phyloP scores from a whole-genome alignment of 129 eudicot genomes.

The Helianthus annuus region DNA sequence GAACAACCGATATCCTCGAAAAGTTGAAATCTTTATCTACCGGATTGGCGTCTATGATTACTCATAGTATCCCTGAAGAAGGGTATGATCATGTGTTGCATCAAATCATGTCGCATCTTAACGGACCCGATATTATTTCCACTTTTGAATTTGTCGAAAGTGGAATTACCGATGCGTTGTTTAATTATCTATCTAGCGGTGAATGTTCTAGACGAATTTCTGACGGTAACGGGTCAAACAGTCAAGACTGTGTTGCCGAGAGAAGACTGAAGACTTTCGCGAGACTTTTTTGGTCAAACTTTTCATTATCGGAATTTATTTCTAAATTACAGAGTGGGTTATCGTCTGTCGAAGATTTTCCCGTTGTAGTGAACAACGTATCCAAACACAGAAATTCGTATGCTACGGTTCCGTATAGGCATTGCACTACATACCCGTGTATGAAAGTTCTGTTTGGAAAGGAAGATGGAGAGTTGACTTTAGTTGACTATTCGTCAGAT shows the following conservation, averaged over 20 bases:
- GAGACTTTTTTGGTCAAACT: conserved; percentile 31
- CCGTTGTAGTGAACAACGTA: conserved; percentile 49
- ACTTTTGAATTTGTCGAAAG: conserved; percentile 93
- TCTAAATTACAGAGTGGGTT: conserved; percentile 73
- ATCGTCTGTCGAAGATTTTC: conserved; percentile 78
- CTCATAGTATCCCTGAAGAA: conserved; percentile 43
- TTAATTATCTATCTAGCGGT: conserved; percentile 50
- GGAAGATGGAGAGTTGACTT: conserved; percentile 55
- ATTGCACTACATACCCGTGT: conserved; percentile 55
- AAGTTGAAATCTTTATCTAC: conserved; percentile 63
- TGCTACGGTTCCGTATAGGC: conserved; percentile 75
- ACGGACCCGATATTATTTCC: conserved; percentile 71
- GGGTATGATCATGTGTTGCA: conserved; percentile 48
- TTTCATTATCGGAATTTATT: conserved; percentile 41
- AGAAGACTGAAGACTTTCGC: conserved; percentile 47
- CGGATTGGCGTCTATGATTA: conserved; percentile 47
- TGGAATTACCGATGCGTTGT: conserved; percentile 68
- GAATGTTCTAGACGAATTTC: conserved; percentile 33
- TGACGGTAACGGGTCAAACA: background rate
- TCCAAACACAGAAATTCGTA: conserved; percentile 59
- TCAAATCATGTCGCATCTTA: conserved; percentile 62
- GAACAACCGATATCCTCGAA: conserved; percentile 68
- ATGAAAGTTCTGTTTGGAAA: conserved; percentile 70
- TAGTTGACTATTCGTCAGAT: conserved; percentile 57
- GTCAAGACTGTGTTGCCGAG: conserved; percentile 37